Evolutionary conservation across 495 filamentous ascomycete genomes (phyloP).

Genomic region (Peziza echinospora): DNA sequence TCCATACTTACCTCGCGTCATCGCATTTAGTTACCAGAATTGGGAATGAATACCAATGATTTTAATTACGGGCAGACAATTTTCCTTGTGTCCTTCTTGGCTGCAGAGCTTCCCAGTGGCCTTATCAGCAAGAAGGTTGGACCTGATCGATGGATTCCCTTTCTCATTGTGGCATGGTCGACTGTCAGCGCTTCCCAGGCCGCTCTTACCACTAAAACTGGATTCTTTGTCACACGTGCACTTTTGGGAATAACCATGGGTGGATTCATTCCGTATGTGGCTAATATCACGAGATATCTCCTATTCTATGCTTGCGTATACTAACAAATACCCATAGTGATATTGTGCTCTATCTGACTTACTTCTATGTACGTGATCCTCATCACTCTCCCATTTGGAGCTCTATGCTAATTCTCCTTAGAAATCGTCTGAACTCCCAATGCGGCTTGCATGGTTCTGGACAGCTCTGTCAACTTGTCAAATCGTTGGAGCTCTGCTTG

Average conservation of each 20-base stretch:
- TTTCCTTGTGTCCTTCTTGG: conserved; percentile 26
- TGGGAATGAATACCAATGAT: conserved; percentile 28
- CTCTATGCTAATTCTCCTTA: conserved; percentile 1
- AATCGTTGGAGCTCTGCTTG: conserved; percentile 30
- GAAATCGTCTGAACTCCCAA: conserved; percentile 29
- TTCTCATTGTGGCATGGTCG: conserved; percentile 27
- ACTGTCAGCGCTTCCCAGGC: conserved; percentile 24
- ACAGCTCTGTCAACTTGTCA: conserved; percentile 24
- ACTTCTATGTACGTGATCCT: conserved; percentile 24
- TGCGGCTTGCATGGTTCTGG: conserved; percentile 32
- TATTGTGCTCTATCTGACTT: conserved; percentile 31
- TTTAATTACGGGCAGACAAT: conserved; percentile 22
- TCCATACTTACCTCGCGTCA: conserved; percentile 7
- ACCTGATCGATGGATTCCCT: conserved; percentile 28
- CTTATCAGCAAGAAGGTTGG: conserved; percentile 30
- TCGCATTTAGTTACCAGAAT: conserved; percentile 11
- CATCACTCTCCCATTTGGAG: not conserved
- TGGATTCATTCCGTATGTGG: conserved; percentile 28
- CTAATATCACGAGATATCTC: no score
- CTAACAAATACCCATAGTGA: conserved; percentile 6
- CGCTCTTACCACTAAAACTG: conserved; percentile 20
- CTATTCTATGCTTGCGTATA: not conserved
- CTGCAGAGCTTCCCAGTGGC: conserved; percentile 27
- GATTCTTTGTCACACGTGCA: conserved; percentile 24
- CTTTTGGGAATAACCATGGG: conserved; percentile 29